Base-by-base conservation (phyloP, 192 early-diverging fungal species). In the Backusella australiensis region DNA sequence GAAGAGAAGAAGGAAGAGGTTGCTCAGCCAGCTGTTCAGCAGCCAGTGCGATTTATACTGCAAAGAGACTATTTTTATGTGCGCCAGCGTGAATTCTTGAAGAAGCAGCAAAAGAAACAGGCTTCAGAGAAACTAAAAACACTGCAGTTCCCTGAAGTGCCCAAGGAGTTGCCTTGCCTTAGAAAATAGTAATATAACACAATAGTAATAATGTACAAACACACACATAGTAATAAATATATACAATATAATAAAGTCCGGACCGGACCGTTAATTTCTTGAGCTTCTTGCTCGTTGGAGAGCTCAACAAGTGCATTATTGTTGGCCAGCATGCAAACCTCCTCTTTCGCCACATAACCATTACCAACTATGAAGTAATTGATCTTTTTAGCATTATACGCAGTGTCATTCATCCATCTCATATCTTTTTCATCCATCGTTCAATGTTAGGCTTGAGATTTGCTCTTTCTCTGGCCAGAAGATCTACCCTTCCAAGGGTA, bases 401-500 rank as follows among this genome's bases (percentile, higher is more conserved):
- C 19, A 29, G 11, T 44, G 26, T 44, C 44, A 71, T 71, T 21
- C 69, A 71, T 71, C 41, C 44, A 72, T 72, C 44, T 63, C 11
- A 63, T 63, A 63, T 63, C 56, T 56, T 21, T 56, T 56, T 21
- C 21, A 56, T 21, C 8, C 8, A 21, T 7, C 26, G 23, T 29
- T 63, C 19, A 7, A 49, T 38, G 23, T 7, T 69, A 96, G 92
- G 90, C 88, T 92, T 80, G 94, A 96, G 86, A 88, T 89, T 82
- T 97, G 96, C 92, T 91, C 93, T 81, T 98, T 99, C 86, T 97
- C 96, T 77, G 95, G 96, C 77, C 93, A 93, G 90, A 97, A 97
- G 91, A 98, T 99, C 93, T 97, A 99, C 92, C 97, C 97, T 68
- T 94, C 94, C 83, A 94, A 95, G 85, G 97, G 97, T 72, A 94